A percentile compares a stretch with the other conserved stretches of the same genome.
phyloP scores from a whole-genome alignment of 2,329 filamentous ascomycete species.

The Capronia coronata region DNA sequence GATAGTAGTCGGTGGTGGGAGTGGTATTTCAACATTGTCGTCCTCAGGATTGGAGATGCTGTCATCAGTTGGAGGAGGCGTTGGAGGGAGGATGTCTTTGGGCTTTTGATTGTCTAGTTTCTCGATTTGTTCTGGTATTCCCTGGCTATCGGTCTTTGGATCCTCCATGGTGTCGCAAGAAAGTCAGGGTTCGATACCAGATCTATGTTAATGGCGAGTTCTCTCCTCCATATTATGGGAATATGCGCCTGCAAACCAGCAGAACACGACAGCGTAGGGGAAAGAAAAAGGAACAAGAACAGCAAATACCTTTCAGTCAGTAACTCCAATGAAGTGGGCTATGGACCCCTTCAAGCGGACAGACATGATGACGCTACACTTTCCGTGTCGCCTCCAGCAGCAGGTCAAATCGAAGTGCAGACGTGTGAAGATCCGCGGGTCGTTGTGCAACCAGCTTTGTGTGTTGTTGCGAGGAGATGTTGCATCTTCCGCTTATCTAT shows the following conservation, averaged over 20 bases:
- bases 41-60: constrained; percentile 20
- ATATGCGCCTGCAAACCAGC: neutral
- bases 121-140: constrained; percentile 12
- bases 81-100: constrained; percentile 21
- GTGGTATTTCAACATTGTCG: constrained; percentile 46
- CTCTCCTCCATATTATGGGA: neutral
- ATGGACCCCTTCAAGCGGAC: neutral
- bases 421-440: constrained; percentile 16
- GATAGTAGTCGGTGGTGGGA: constrained; percentile 58
- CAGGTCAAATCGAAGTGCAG: constrained; percentile 1
- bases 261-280: neutral
- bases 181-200: neutral
- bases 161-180: constrained; percentile 15
- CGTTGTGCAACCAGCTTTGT: neutral
- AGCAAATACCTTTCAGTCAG: neutral
- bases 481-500: constrained; percentile 17
- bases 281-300: neutral
- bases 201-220: neutral
- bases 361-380: constrained; percentile 5
- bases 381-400: neutral
- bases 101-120: constrained; percentile 8
- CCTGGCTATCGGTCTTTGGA: constrained; percentile 12
- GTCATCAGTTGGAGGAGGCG: constrained; percentile 26
- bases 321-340: neutral
- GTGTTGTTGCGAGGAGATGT: constrained; percentile 16